These are phyloP conservation scores for apple (Malus domestica) DNA, from an alignment of 306 rosid species.

Conservation along the genomic window ASM211411v1 NC_041803.1:16266501-16267000, in stretches of 20 bases:
- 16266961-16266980: conserved; percentile 10
- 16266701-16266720: too few species aligned
- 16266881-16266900: not conserved
- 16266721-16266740: not conserved
- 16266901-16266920: not conserved
- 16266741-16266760: not conserved
- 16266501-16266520: not conserved
- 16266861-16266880: not conserved
- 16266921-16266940: not conserved
- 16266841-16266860: not conserved
- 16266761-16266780: not conserved
- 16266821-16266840: not conserved
- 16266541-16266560: not conserved
- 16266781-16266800: not conserved
- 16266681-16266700: not conserved
- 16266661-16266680: not conserved
- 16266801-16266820: too few species aligned
- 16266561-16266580: not conserved
- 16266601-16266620: not conserved
- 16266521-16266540: not conserved
- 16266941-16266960: not conserved
- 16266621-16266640: not conserved
- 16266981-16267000: conserved; percentile 83
- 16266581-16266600: not conserved
- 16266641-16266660: not conserved